Percentiles rank a stretch among this genome's conserved stretches.
Evolutionary conservation across 441 rosid genomes (phyloP).

Genomic region (Eugenia klotzschiana): DNA sequence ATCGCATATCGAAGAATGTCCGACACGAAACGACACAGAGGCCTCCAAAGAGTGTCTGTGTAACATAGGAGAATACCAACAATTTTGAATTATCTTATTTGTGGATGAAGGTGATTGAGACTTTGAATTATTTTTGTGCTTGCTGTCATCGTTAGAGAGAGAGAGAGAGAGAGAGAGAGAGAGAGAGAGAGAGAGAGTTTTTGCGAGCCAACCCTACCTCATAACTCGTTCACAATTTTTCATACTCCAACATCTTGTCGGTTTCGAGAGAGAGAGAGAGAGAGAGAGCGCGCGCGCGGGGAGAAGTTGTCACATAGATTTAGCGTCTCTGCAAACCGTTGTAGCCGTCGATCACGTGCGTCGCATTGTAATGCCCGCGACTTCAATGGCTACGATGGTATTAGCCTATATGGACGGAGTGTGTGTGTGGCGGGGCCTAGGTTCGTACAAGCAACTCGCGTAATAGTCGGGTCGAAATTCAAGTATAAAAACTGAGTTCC

Average conservation of each 20-base stretch:
- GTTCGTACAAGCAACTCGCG: background rate
- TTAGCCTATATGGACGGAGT: background rate
- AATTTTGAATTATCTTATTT: background rate
- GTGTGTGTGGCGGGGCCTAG: background rate
- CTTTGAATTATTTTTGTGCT: background rate
- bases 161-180: background rate
- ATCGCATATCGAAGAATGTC: too few relatives aligned
- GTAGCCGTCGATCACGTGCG: background rate
- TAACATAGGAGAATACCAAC: background rate
- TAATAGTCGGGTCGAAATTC: background rate
- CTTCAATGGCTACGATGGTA: background rate
- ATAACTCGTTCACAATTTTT: background rate
- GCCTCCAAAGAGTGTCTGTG: too few relatives aligned
- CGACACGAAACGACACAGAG: too few relatives aligned
- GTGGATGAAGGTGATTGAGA: background rate
- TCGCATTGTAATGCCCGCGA: background rate
- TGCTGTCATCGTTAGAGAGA: background rate
- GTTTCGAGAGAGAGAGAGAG: background rate
- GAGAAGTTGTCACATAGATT: background rate
- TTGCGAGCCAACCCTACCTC: background rate
- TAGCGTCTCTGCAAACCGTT: background rate
- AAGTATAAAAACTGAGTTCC: background rate
- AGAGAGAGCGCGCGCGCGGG: fast-evolving
- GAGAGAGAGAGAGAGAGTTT: too few relatives aligned
- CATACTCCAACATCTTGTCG: background rate